Conservation (phyloP, 2,329 filamentous ascomycete species). For the Sordariomycetes sp. region DNA sequence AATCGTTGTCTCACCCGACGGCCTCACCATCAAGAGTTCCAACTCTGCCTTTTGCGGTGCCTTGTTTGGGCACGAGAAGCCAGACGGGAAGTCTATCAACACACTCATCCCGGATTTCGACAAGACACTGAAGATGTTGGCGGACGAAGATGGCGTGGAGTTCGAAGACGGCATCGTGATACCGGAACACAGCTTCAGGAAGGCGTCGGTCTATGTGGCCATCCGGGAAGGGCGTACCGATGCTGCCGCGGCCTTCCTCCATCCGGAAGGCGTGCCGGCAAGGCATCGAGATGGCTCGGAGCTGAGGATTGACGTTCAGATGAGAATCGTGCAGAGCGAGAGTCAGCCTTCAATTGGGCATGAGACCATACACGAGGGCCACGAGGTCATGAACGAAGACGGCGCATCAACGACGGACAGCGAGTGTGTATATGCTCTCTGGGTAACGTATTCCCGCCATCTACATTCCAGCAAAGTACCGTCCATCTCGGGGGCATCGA, state of each 20-base stretch:
- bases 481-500: conserved; percentile 55
- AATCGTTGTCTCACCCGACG: conserved; percentile 74
- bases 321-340: conserved; percentile 90
- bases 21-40: conserved; percentile 75
- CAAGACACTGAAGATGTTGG: conserved; percentile 68
- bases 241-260: conserved; percentile 66
- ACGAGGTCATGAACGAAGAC: conserved; percentile 39
- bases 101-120: conserved; percentile 82
- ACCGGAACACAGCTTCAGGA: conserved; percentile 89
- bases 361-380: conserved; percentile 53
- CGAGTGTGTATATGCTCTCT: conserved; percentile 87
- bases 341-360: conserved; percentile 51
- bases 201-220: conserved; percentile 74
- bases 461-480: conserved; percentile 55
- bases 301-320: conserved; percentile 89
- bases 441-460: conserved; percentile 94
- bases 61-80: conserved; percentile 78
- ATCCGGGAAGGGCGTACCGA: conserved; percentile 75
- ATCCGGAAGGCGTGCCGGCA: conserved; percentile 74
- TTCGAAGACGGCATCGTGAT: conserved; percentile 92
- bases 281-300: conserved; percentile 85
- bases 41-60: conserved; percentile 92
- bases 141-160: conserved; percentile 74
- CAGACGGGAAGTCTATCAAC: conserved; percentile 69
- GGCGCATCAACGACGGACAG: conserved; percentile 30